Conservation (phyloP, 257 asterid species). For the Scutellaria galericulata region DNA sequence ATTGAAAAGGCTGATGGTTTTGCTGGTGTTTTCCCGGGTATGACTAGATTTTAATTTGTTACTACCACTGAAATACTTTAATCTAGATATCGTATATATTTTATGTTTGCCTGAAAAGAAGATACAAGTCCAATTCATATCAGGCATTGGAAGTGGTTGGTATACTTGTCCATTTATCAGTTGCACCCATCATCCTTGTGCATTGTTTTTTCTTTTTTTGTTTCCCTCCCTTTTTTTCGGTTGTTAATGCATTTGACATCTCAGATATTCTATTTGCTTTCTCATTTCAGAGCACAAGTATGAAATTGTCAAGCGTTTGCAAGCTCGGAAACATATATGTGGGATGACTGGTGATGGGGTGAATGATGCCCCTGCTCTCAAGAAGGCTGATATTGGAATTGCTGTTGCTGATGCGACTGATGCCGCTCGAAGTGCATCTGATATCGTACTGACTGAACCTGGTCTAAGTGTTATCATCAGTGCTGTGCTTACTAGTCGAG, state of each 20-base stretch:
- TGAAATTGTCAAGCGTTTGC: constrained; percentile 64
- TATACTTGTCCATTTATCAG: constrained; percentile 6
- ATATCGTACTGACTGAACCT: constrained; percentile 64
- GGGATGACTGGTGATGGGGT: constrained; percentile 80
- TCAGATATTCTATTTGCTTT: constrained; percentile 5
- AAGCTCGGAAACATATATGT: constrained; percentile 67
- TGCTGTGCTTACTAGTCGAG: constrained; percentile 70
- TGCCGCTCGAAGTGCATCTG: constrained; percentile 70
- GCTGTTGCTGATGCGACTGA: constrained; percentile 76
- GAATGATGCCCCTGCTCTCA: constrained; percentile 70
- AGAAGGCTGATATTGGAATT: constrained; percentile 67
- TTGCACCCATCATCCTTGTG: neutral
- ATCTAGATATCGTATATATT: neutral
- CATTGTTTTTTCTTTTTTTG: neutral
- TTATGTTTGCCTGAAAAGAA: neutral
- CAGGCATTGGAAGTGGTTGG: constrained; percentile 19
- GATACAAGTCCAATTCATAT: neutral
- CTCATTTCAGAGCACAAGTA: constrained; percentile 59
- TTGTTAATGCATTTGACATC: neutral
- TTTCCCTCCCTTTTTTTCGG: too few relatives aligned
- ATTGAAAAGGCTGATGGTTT: constrained; percentile 73
- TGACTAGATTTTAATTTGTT: constrained; percentile 18
- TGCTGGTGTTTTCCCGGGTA: constrained; percentile 74
- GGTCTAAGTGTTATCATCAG: constrained; percentile 71
- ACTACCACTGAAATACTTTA: neutral